Evolutionary conservation across 495 filamentous ascomycete genomes (phyloP).

Genomic region (Lepidopterella palustris): DNA sequence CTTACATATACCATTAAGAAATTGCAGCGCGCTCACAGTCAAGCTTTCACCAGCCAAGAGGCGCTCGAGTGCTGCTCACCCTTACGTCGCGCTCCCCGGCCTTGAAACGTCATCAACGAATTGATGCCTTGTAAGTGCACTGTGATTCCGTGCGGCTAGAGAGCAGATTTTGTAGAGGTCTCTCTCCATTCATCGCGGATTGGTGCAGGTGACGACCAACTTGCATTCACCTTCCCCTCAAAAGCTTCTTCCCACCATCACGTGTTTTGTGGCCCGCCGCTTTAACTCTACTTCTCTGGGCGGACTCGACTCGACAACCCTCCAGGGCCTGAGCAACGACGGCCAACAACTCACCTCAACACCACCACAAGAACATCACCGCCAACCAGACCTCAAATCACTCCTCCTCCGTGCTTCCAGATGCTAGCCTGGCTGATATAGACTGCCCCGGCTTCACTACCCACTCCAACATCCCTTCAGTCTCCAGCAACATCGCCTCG

Average conservation of each 20-base stretch:
- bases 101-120: neutral
- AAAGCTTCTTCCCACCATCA: neutral
- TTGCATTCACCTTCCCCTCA: neutral
- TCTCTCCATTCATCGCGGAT: neutral
- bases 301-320: neutral
- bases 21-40: neutral
- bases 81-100: neutral
- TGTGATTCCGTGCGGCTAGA: neutral
- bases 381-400: neutral
- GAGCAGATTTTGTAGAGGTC: no score
- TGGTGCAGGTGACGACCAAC: no score
- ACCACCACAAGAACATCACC: neutral
- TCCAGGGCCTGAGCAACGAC: neutral
- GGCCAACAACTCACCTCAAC: neutral
- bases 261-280: neutral
- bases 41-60: slow-evolving; percentile 2
- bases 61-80: neutral
- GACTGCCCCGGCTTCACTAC: neutral
- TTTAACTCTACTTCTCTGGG: neutral
- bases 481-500: neutral
- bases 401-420: neutral
- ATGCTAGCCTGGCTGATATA: neutral
- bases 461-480: neutral
- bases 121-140: neutral
- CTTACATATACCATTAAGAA: neutral